Conservation (phyloP, 768 basidiomycete species). For the Podaxis sp. region DNA sequence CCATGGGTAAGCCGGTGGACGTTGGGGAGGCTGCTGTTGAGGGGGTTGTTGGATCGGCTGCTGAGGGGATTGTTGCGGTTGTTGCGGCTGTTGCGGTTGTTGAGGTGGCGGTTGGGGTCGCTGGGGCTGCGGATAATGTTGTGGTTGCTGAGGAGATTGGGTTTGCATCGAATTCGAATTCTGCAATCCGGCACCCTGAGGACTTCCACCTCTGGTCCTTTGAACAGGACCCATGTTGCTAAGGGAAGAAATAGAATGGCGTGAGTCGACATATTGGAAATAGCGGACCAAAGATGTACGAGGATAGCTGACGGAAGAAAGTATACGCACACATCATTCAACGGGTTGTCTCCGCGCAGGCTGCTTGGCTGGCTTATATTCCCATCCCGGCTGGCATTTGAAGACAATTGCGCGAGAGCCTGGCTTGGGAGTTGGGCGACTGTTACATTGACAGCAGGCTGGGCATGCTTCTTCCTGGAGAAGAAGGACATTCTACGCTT, state of each 20-base stretch:
- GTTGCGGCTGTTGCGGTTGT: conserved; percentile 16
- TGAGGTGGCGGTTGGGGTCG: conserved; percentile 20
- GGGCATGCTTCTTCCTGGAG: conserved; percentile 75
- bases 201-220: conserved; percentile 20
- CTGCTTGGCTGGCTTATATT: conserved; percentile 25
- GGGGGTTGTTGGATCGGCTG: conserved; percentile 30
- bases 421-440: conserved; percentile 65
- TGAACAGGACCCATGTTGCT: conserved; percentile 5
- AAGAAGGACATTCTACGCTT: conserved; percentile 91
- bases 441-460: conserved; percentile 44
- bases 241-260: not conserved
- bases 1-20: conserved; percentile 73
- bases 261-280: conserved; percentile 14
- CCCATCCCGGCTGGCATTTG: conserved; percentile 29
- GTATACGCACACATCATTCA: conserved; percentile 24
- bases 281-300: not conserved
- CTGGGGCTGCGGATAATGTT: conserved; percentile 15
- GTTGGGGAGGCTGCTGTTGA: conserved; percentile 31
- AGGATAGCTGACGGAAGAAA: not conserved
- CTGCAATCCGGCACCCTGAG: conserved; percentile 15
- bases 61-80: conserved; percentile 23
- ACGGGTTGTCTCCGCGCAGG: conserved; percentile 25
- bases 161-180: conserved; percentile 12
- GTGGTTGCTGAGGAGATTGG: conserved; percentile 17
- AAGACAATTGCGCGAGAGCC: conserved; percentile 59